A percentile compares a stretch with the other conserved stretches of the same genome.
phyloP scores from a whole-genome alignment of 768 basidiomycete genomes.

The Rhizopogon vulgaris region DNA sequence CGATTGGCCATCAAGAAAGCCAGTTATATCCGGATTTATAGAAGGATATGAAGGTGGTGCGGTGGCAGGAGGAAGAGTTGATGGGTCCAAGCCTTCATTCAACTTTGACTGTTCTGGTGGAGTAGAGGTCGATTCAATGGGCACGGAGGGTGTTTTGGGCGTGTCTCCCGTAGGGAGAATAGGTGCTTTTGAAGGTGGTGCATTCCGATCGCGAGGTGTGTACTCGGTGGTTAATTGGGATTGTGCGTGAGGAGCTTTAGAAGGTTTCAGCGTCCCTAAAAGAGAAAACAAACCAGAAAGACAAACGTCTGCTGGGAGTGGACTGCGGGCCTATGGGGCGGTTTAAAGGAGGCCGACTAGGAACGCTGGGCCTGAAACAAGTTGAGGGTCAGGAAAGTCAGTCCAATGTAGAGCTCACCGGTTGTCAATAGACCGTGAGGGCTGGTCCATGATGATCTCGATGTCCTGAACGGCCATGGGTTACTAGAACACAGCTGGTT shows the following conservation, averaged over 20 bases:
- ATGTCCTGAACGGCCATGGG: conserved; percentile 50
- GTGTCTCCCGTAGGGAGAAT: conserved; percentile 18
- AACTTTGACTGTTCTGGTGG: conserved; percentile 10
- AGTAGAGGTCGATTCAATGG: conserved; percentile 3
- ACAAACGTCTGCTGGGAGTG: conserved; percentile 22
- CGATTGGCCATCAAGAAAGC: conserved; percentile 65
- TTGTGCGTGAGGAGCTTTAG: conserved; percentile 30
- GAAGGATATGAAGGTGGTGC: conserved; percentile 78
- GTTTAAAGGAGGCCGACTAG: conserved; percentile 23
- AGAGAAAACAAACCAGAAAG: background rate
- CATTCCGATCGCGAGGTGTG: conserved; percentile 63
- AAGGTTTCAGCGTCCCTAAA: conserved; percentile 3
- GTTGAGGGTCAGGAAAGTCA: background rate
- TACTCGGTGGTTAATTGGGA: conserved; percentile 78
- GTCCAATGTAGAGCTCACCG: conserved; percentile 36
- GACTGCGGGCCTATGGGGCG: conserved; percentile 24
- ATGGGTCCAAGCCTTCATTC: conserved; percentile 57
- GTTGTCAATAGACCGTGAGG: conserved; percentile 67
- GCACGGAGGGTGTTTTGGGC: conserved; percentile 10
- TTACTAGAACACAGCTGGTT: background rate
- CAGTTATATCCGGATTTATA: conserved; percentile 64
- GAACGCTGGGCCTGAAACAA: conserved; percentile 28
- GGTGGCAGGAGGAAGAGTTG: conserved; percentile 54
- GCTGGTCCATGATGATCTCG: conserved; percentile 87
- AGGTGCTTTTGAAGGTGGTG: conserved; percentile 21